Conservation (phyloP, 2,329 filamentous ascomycete genomes). For the Xenoacremonium recifei region DNA sequence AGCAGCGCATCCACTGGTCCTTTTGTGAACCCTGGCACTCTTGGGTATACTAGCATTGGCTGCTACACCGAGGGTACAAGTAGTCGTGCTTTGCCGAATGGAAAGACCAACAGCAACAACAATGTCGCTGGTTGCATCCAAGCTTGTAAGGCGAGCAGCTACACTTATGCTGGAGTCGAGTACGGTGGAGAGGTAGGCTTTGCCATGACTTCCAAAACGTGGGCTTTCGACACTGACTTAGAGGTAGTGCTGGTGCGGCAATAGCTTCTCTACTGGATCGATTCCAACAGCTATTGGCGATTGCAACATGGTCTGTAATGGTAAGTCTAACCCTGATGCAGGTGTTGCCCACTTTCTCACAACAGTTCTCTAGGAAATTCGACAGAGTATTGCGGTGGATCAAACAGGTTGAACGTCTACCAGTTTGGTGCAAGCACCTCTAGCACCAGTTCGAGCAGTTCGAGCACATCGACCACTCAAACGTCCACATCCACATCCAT, state of each 20-base stretch:
- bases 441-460: background rate
- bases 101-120: constrained; percentile 17
- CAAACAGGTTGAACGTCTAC: constrained; percentile 35
- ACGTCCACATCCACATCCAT: constrained; percentile 6
- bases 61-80: constrained; percentile 36
- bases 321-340: constrained; percentile 2
- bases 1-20: constrained; percentile 10
- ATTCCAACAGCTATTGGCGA: constrained; percentile 28
- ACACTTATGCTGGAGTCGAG: constrained; percentile 34
- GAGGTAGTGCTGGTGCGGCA: constrained; percentile 36
- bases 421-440: constrained; percentile 14
- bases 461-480: background rate
- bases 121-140: constrained; percentile 34
- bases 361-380: constrained; percentile 25
- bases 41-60: constrained; percentile 34
- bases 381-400: constrained; percentile 37
- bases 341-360: constrained; percentile 2
- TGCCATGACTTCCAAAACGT: background rate
- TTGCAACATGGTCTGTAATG: constrained; percentile 35
- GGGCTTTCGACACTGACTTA: background rate
- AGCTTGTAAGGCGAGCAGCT: constrained; percentile 28
- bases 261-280: constrained; percentile 25
- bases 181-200: constrained; percentile 36
- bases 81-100: constrained; percentile 31
- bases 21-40: constrained; percentile 37